phyloP scores from a whole-genome alignment of 2,329 filamentous ascomycete species.

The Fusarium decemcellulare region DNA sequence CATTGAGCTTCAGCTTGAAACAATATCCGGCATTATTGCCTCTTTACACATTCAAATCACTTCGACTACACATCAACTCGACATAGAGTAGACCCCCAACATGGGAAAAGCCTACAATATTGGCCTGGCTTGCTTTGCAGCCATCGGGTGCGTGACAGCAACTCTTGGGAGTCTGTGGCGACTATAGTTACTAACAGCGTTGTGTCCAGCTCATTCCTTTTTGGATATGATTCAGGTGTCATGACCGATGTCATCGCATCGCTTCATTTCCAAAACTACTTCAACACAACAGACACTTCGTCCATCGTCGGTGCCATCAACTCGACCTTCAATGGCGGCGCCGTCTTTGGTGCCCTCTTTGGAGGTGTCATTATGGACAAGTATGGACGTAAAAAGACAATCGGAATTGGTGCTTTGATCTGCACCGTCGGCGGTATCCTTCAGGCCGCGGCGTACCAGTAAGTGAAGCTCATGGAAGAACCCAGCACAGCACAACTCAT shows the following conservation, averaged over 20 bases:
- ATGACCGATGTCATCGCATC: constrained; percentile 67
- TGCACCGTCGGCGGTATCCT: constrained; percentile 66
- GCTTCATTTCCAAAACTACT: constrained; percentile 65
- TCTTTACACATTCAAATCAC: background rate
- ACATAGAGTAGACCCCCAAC: constrained; percentile 10
- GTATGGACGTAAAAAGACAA: constrained; percentile 67
- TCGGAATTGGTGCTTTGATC: constrained; percentile 67
- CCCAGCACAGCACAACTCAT: constrained; percentile 51
- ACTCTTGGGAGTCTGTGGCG: background rate
- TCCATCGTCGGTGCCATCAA: constrained; percentile 70
- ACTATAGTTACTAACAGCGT: background rate
- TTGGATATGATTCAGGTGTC: constrained; percentile 57
- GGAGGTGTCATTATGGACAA: constrained; percentile 64
- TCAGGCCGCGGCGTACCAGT: constrained; percentile 62
- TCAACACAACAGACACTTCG: constrained; percentile 61
- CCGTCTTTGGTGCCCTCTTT: constrained; percentile 44
- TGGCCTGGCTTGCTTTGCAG: constrained; percentile 56
- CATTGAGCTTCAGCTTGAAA: background rate
- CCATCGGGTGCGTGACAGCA: constrained; percentile 52
- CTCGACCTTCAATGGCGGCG: constrained; percentile 63
- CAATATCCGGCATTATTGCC: background rate
- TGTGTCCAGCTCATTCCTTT: constrained; percentile 55
- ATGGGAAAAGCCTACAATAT: constrained; percentile 59
- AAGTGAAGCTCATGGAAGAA: background rate
- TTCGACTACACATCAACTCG: background rate